phyloP scores from a whole-genome alignment of 495 filamentous ascomycete genomes.

The Xylaria cubensis region DNA sequence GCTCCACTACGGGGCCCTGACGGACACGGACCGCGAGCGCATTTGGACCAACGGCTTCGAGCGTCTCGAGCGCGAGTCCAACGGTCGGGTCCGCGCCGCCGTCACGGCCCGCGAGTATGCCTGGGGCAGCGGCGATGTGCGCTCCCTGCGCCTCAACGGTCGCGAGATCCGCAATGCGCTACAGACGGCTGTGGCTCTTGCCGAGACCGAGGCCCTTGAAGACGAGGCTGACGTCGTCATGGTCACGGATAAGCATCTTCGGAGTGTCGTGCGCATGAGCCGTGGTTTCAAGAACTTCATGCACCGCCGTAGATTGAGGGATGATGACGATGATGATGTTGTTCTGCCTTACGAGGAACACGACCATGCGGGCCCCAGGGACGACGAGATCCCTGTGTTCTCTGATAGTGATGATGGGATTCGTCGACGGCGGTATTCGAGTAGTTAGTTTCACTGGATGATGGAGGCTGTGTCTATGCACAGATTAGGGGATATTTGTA shows the following conservation, averaged over 20 bases:
- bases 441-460: not conserved
- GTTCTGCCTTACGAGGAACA: constrained; percentile 32
- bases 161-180: constrained; percentile 52
- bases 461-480: not conserved
- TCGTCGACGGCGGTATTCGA: not conserved
- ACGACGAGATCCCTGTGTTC: not conserved
- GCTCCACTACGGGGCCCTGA: constrained; percentile 47
- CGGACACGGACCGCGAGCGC: constrained; percentile 42
- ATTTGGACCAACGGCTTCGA: constrained; percentile 53
- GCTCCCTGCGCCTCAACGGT: constrained; percentile 45
- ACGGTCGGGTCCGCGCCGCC: constrained; percentile 42
- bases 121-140: constrained; percentile 39
- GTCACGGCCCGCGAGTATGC: constrained; percentile 40
- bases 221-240: constrained; percentile 37
- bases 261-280: constrained; percentile 49
- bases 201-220: constrained; percentile 49
- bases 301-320: constrained; percentile 16
- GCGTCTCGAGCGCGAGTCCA: constrained; percentile 45
- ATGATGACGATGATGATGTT: constrained; percentile 27
- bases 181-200: constrained; percentile 53
- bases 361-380: not conserved
- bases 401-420: not conserved
- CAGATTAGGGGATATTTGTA: not conserved
- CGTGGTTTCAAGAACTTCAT: constrained; percentile 48
- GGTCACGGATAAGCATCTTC: constrained; percentile 45